Evolutionary conservation across 352 stramenopile genomes (phyloP), one percentile per base, ranked within the genome.

Genomic region (Globisporangium radiosum): DNA sequence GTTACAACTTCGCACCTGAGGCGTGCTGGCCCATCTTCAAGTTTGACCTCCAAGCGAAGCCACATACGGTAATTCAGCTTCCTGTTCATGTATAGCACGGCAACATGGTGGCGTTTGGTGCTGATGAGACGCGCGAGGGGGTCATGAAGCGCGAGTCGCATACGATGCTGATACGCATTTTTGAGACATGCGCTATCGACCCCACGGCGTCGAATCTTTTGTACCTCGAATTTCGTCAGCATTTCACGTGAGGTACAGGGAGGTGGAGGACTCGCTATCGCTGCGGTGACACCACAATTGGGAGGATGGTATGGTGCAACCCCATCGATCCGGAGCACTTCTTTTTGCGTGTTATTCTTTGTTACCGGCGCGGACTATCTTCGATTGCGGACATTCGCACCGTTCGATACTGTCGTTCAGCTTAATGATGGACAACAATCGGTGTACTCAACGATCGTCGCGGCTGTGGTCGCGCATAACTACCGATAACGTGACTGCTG

Each of bases 341-440:
- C 56, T 52, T 89, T 14, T 91, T 81, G 72, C 69, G 91, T 3
- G 47, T 94, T 0, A 57, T 88, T 48, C 64, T 94, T 17, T 76
- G 78, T 36, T 94, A 72, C 64, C 90, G 71, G 50, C 80, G 80
- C 19, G 75, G 78, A 4, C 58, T 85, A 17, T 86, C 88, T 50
- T 81, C 91, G 39, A 10, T 43, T 9, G 9, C 6, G 39, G 6
- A 9, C 39, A 7, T 43, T 9, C 9, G 39, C 6, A 43, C 0
- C 43, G 43, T n/a, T 10, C 43, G 43, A 47, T 6, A 11, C 8
- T 11, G 43, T 47, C 14, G 43, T n/a, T 11, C 43, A 47, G 7
- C 40, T 44, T 44, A 44, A 44, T 1, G 40, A 44, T 1, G 10
- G 40, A 19, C 39, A 7, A 43, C 39, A 9, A 43, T 7, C 39